A percentile compares a stretch with the other conserved stretches of the same genome.
Evolutionary conservation across 257 asterid species (phyloP).

Genomic region (Primulina tabacum): DNA sequence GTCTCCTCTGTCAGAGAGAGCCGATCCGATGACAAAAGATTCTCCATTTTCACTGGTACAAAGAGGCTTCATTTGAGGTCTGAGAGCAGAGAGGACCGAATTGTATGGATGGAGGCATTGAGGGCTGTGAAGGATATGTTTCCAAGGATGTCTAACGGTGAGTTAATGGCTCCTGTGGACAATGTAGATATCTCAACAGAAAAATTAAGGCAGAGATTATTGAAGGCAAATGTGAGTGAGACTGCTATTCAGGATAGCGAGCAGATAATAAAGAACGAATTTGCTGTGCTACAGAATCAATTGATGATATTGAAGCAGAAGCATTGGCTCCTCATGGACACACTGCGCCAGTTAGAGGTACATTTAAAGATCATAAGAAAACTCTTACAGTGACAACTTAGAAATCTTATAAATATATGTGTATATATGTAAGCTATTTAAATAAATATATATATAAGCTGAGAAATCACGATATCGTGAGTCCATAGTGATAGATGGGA

Average conservation of each 20-base stretch:
- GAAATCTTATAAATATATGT: too few species aligned
- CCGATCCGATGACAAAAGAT: constrained; percentile 86
- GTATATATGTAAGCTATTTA: too few species aligned
- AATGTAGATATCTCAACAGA: constrained; percentile 66
- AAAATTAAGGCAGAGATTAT: constrained; percentile 65
- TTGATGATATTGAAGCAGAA: too few species aligned
- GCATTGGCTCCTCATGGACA: too few species aligned
- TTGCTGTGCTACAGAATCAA: constrained; percentile 24
- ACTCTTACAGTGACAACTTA: too few species aligned
- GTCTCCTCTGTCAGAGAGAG: constrained; percentile 89
- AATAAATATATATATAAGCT: too few species aligned
- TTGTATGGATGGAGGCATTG: constrained; percentile 85
- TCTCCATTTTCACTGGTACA: constrained; percentile 91
- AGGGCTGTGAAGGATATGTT: constrained; percentile 90
- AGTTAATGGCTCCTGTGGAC: constrained; percentile 84
- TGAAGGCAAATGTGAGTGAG: constrained; percentile 70
- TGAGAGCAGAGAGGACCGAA: constrained; percentile 73
- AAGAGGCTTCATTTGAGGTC: constrained; percentile 90
- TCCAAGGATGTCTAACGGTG: constrained; percentile 94
- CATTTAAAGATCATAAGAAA: too few species aligned
- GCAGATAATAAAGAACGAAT: constrained; percentile 78
- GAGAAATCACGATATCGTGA: too few species aligned
- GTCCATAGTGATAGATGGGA: not conserved
- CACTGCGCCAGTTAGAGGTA: too few species aligned
- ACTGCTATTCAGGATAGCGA: constrained; percentile 73